phyloP scores from a whole-genome alignment of 2,329 filamentous ascomycete genomes.

The Hymenoscyphus infarciens region DNA sequence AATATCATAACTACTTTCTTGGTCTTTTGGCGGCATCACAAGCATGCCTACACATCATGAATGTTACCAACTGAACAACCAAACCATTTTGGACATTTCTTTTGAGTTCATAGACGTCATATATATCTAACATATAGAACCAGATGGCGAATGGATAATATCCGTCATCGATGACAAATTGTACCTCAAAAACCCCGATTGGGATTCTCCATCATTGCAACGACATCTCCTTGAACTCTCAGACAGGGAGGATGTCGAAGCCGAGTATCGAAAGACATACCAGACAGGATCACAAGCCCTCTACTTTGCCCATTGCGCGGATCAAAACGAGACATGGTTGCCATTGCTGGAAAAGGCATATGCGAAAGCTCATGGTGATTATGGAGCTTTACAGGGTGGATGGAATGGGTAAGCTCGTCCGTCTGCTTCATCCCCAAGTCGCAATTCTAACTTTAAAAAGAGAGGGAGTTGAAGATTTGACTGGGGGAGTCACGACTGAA shows the following conservation, averaged over 20 bases:
- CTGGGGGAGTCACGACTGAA: constrained; percentile 67
- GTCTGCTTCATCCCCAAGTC: not conserved
- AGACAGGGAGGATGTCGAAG: constrained; percentile 68
- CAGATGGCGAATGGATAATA: constrained; percentile 85
- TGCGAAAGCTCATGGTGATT: constrained; percentile 81
- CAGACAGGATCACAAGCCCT: constrained; percentile 64
- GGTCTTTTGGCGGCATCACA: too few species aligned
- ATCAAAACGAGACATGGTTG: constrained; percentile 79
- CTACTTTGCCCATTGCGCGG: constrained; percentile 72
- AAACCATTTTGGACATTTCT: too few species aligned
- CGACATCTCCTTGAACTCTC: constrained; percentile 71
- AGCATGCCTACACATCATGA: too few species aligned
- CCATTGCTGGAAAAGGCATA: constrained; percentile 79
- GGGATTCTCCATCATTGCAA: constrained; percentile 74
- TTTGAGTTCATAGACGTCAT: not conserved
- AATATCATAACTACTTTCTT: too few species aligned
- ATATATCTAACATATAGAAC: not conserved
- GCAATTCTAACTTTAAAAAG: constrained; percentile 16
- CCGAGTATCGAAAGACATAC: constrained; percentile 58
- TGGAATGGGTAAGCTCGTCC: constrained; percentile 42
- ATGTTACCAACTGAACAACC: too few species aligned
- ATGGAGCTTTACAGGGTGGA: constrained; percentile 68
- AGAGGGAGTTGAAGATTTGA: constrained; percentile 56
- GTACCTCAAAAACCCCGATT: constrained; percentile 77
- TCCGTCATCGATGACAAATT: constrained; percentile 90